Base-by-base conservation (phyloP, 1,284 basidiomycete species). In the Tremellales sp. region DNA sequence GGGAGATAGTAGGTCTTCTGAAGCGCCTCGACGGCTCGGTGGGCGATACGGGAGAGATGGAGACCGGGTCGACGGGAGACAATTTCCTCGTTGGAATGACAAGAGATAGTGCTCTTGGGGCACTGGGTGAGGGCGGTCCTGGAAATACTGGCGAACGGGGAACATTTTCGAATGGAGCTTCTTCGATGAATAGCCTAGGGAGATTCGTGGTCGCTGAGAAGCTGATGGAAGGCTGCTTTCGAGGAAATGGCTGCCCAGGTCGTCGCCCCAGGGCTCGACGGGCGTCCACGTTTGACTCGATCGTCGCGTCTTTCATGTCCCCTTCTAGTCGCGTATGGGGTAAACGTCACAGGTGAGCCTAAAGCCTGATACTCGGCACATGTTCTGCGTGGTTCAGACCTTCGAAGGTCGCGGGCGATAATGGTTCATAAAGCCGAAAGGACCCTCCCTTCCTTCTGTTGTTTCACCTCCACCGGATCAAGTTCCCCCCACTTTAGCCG, bases 261-360 rank as follows among this genome's bases (percentile, higher is more conserved):
- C 67, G 57, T 5, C 63, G 41, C 5, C 67, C 67, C 12, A 70
- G 53, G 14, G 58, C 57, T 33, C 57, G 47, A 6, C 67, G 53
- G 32, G 58, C 61, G 42, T 70, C 67, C 25, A 50, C 40, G 37
- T 60, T 53, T 8, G 13, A 14, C 13, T 6, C 26, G 18, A 26
- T 16, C 19, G 12, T 26, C 25, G 10, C 19, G 10, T 19, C 10
- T 22, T 24, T 40, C 38, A 26, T 40, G 14, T 22, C 25, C 24
- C 19, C n/a, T n/a, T n/a, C n/a, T n/a, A n/a, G n/a, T n/a, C n/a
- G n/a, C n/a, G n/a, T n/a, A n/a, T n/a, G n/a, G n/a, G n/a, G n/a
- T n/a, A n/a, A n/a, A n/a, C n/a, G n/a, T n/a, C n/a, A n/a, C n/a
- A n/a, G n/a, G n/a, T n/a, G n/a, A n/a, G n/a, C n/a, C n/a, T n/a